Conservation (phyloP, 305 asterid species). For the Ruellia speciosa region DNA sequence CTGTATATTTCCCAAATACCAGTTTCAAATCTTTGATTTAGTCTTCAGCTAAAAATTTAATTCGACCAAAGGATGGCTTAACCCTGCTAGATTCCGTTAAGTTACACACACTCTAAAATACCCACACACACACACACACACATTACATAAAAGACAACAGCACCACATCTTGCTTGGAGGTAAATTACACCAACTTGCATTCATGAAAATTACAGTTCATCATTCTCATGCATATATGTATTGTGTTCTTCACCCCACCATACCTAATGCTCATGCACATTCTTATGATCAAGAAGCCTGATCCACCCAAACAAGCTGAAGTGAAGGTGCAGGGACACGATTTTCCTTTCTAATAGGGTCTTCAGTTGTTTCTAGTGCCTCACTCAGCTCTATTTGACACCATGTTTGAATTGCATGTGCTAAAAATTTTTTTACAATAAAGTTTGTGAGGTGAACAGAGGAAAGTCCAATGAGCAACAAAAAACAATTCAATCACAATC, state of each 20-base stretch:
- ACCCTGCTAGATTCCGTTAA: no score
- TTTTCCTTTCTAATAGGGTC: background rate
- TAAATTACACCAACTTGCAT: background rate
- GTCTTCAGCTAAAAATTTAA: no score
- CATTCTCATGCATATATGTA: no score
- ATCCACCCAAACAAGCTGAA: background rate
- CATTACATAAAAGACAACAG: no score
- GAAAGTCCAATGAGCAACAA: slow-evolving; percentile 2
- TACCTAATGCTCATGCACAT: background rate
- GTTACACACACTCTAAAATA: no score
- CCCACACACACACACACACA: no score
- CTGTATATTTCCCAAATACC: no score
- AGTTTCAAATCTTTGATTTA: no score
- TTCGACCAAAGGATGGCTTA: no score
- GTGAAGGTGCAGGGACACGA: background rate
- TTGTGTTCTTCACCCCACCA: slow-evolving; percentile 1
- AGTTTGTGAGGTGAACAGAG: slow-evolving; percentile 2
- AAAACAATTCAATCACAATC: slow-evolving; percentile 1
- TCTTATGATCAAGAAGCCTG: background rate
- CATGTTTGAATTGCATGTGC: background rate
- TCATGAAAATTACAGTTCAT: background rate
- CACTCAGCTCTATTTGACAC: slow-evolving; percentile 8
- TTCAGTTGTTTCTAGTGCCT: background rate
- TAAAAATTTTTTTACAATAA: slow-evolving; percentile 4
- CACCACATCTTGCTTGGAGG: background rate